These are phyloP conservation scores for Globisporangium cylindrosporum DNA, from an alignment of 352 stramenopile genomes.

Conservation along the genomic window DNA sequence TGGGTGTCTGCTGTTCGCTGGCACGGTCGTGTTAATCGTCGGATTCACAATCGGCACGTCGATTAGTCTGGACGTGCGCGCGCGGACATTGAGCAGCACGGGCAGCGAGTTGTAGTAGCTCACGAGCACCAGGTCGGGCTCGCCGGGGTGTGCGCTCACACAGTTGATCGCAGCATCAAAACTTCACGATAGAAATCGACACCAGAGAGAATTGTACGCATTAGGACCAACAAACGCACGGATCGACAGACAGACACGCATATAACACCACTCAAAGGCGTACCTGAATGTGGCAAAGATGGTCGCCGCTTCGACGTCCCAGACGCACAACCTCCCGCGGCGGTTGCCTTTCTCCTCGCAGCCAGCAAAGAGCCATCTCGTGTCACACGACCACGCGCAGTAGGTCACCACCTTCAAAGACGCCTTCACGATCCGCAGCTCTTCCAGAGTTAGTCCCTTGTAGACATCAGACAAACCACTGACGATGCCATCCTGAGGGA, in stretches of 20 bases:
- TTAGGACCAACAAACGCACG: not conserved
- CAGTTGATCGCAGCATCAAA: conserved; percentile 60
- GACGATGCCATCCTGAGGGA: no score
- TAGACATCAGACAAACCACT: no score
- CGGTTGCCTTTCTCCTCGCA: conserved; percentile 70
- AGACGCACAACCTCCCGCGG: conserved; percentile 56
- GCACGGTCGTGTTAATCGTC: conserved; percentile 43
- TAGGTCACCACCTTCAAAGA: conserved; percentile 62
- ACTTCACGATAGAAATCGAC: not conserved
- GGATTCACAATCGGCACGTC: conserved; percentile 47
- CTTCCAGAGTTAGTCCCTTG: conserved; percentile 33
- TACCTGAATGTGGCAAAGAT: conserved; percentile 49
- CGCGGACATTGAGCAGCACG: conserved; percentile 48
- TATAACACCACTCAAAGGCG: no score
- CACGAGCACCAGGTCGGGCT: conserved; percentile 55
- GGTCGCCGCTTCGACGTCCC: conserved; percentile 57
- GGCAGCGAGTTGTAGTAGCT: conserved; percentile 58
- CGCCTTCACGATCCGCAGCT: conserved; percentile 49
- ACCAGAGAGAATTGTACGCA: not conserved
- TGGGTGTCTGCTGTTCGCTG: conserved; percentile 53
- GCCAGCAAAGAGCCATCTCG: conserved; percentile 49
- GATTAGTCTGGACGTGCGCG: conserved; percentile 28
- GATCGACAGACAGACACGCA: no score
- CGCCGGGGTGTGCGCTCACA: conserved; percentile 48
- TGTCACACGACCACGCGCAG: conserved; percentile 69